Conservation (phyloP, 257 asterid species). For the Nicotiana tabacum region DNA sequence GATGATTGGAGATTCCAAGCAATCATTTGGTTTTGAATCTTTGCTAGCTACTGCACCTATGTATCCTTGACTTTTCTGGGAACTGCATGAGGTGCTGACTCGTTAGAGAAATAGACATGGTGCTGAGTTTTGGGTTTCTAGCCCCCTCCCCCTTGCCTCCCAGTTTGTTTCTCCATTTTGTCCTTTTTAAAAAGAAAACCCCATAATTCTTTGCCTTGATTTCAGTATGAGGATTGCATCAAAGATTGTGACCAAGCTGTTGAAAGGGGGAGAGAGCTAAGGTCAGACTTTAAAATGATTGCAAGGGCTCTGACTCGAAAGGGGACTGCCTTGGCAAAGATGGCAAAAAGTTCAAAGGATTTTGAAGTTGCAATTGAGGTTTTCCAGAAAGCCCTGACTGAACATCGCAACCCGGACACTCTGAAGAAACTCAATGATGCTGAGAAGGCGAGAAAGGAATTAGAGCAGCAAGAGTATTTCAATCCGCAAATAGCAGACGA, state of each 20-base stretch:
- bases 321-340: conserved; percentile 79
- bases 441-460: conserved; percentile 86
- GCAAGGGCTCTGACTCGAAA: conserved; percentile 93
- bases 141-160: neutral
- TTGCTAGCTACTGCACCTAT: neutral
- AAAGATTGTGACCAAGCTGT: conserved; percentile 94
- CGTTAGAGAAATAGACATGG: neutral
- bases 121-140: neutral
- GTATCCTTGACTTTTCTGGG: neutral
- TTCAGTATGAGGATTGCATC: conserved; percentile 75
- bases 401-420: conserved; percentile 94
- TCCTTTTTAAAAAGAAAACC: too few species aligned
- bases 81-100: neutral
- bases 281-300: conserved; percentile 82
- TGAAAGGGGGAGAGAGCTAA: conserved; percentile 86
- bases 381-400: conserved; percentile 91
- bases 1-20: neutral
- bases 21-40: neutral
- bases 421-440: conserved; percentile 86
- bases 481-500: conserved; percentile 87
- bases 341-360: conserved; percentile 75
- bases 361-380: conserved; percentile 76
- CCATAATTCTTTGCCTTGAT: neutral
- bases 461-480: conserved; percentile 81
- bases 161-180: neutral